Base-by-base conservation (phyloP, 2,329 filamentous ascomycete genomes). In the Parasarocladium wereldwijsianum region DNA sequence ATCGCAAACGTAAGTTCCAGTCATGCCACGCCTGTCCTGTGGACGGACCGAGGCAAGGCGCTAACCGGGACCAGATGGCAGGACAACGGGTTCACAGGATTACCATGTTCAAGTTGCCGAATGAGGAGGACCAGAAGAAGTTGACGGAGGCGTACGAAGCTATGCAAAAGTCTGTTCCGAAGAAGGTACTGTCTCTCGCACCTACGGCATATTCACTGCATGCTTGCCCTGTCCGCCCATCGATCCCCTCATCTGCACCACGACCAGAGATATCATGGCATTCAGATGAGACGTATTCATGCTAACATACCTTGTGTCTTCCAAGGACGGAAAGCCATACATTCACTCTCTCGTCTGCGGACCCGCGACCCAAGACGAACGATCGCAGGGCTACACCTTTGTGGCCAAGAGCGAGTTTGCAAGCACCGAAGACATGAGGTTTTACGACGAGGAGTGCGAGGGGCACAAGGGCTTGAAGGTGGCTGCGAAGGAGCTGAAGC, bases 311-410 rank as follows among this genome's bases (percentile, higher is more conserved):
- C 20, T n/a, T 21, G 12, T 19, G 10, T 21, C 27, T 16, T 26
- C n/a, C 13, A 32, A 83, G 78, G 66, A 79, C 42, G 76, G 74
- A 37, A 72, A 78, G 46, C 72, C 72, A 2, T 84, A 83, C 49
- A 78, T 84, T 39, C 51, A 72, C 25, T 60, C 61, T 34, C 56
- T 70, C 39, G 38, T 56, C 51, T 72, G 66, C 10, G 66, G 66
- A 18, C 49, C 55, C 14, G 60, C 66, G 7, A 53, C 69, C 37
- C 57, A 64, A 7, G 72, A 79, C 41, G 55, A 64, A 12, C 68
- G 75, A 17, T 63, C 60, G 39, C 66, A 76, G 48, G 77, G 76
- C 24, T 81, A 64, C 56, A 81, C 72, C 6, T 43, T 82, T 31
- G 61, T 70, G 11, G 67, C 66, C 28, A 66, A 72, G 47, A 72